phyloP scores from a whole-genome alignment of 768 basidiomycete genomes.

The Lentinula detonsa region DNA sequence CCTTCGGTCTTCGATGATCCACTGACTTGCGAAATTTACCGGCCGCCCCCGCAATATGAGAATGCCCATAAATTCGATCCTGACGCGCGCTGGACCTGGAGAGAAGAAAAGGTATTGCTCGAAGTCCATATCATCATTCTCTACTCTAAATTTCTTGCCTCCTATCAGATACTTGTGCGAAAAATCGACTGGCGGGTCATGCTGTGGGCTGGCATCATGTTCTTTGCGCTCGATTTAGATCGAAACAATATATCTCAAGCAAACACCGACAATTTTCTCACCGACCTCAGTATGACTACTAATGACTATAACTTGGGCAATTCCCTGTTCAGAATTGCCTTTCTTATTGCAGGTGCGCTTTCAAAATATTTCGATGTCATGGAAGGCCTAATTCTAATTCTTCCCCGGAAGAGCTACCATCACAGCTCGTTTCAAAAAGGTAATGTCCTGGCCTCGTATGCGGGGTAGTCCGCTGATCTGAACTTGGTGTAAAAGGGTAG shows the following conservation, averaged over 20 bases:
- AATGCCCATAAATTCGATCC: slow-evolving; percentile 63
- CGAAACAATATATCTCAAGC: slow-evolving; percentile 59
- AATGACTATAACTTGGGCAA: slow-evolving; percentile 64
- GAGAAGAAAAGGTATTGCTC: slow-evolving; percentile 48
- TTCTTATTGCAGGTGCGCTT: slow-evolving; percentile 33
- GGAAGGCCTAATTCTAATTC: background rate
- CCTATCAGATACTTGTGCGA: slow-evolving; percentile 39
- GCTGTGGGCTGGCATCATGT: slow-evolving; percentile 59
- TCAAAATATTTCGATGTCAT: background rate
- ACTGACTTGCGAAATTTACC: slow-evolving; percentile 38
- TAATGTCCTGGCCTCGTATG: background rate
- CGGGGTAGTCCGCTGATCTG: background rate
- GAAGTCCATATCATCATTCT: background rate
- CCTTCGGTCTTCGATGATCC: slow-evolving; percentile 61
- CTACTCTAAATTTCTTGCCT: background rate
- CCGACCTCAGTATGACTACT: slow-evolving; percentile 53
- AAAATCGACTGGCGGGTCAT: slow-evolving; percentile 58
- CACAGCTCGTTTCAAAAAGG: slow-evolving; percentile 57
- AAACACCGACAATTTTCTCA: slow-evolving; percentile 64
- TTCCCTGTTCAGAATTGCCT: slow-evolving; percentile 45
- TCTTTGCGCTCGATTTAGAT: slow-evolving; percentile 55
- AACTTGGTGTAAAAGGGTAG: slow-evolving; percentile 29
- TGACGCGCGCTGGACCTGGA: slow-evolving; percentile 62
- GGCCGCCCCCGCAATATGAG: slow-evolving; percentile 49
- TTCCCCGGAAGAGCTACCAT: slow-evolving; percentile 44